Percentiles rank a stretch among this genome's conserved stretches.
Evolutionary conservation across 441 rosid species (phyloP).

Genomic region (Codiaeum variegatum): DNA sequence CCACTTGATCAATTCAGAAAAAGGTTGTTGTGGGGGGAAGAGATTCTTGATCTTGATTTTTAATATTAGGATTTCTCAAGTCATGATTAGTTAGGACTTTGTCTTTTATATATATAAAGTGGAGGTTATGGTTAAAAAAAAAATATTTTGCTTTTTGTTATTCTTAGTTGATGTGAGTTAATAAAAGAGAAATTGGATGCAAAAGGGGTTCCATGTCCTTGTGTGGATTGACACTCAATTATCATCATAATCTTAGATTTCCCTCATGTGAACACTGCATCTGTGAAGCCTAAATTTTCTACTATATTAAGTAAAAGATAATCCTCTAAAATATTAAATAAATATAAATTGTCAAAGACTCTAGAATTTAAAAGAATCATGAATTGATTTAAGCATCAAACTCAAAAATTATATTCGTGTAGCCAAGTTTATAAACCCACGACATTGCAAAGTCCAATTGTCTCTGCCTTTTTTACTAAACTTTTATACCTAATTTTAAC

Average conservation of each 20-base stretch:
- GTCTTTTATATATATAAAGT: constrained; percentile 10
- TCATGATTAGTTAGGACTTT: constrained; percentile 29
- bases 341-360: too few relatives aligned
- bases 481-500: too few relatives aligned
- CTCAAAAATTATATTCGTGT: too few relatives aligned
- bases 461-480: too few relatives aligned
- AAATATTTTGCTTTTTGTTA: constrained; percentile 20
- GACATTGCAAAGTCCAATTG: too few relatives aligned
- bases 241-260: not conserved
- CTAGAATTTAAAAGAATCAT: too few relatives aligned
- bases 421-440: too few relatives aligned
- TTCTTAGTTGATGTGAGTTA: constrained; percentile 18
- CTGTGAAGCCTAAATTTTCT: constrained; percentile 12
- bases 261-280: constrained; percentile 21
- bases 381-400: too few relatives aligned
- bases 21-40: constrained; percentile 12
- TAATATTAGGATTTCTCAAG: constrained; percentile 24
- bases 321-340: too few relatives aligned
- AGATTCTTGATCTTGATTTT: constrained; percentile 16
- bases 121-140: constrained; percentile 20
- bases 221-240: constrained; percentile 20
- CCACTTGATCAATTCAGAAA: constrained; percentile 27
- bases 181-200: constrained; percentile 13
- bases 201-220: constrained; percentile 39
- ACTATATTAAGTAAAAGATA: too few relatives aligned